Evolutionary conservation across 768 basidiomycete genomes (phyloP), one percentile per base, ranked within the genome.

Genomic region (Mycena leptocephala): DNA sequence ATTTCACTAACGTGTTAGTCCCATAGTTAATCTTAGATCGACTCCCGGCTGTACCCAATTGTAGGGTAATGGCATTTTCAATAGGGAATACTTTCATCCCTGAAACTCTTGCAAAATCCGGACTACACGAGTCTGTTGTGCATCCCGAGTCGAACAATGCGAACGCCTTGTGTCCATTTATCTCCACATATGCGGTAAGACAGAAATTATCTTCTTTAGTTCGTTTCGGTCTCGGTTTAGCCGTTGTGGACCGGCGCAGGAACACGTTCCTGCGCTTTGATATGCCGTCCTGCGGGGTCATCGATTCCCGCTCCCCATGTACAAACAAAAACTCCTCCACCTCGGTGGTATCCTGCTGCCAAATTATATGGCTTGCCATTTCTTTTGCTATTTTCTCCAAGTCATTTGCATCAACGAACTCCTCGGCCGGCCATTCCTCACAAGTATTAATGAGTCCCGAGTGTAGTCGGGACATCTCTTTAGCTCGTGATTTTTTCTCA

Each of bases 161-260:
- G n/a, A n/a, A n/a, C n/a, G n/a, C n/a, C n/a, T n/a, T n/a, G n/a
- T n/a, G 7, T 0, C 74, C 70, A 33, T 69, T 68, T 51, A 78
- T 72, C 5, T 37, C 30, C n/a, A 74, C 66, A 41, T 59, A 74
- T 24, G 66, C 66, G 1, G 73, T 74, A 5, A 74, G 24, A 18
- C 66, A 68, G 24, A 59, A 62, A 30, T 67, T 68, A 24, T 69
- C 56, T 20, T 14, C n/a, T 20, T 62, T 61, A 0, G 55, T 67
- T 3, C 73, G 55, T 32, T 11, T 6, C n/a, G 7, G 39, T 13
- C 7, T 14, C 39, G 16, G 1, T 8, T 22, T 68, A 2, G 65
- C 5, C 22, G 4, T 32, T n/a, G 37, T 51, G n/a, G n/a, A n/a
- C n/a, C n/a, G n/a, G n/a, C n/a, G n/a, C n/a, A n/a, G n/a, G n/a